Evolutionary conservation across 169 alveolate species (phyloP).

Genomic region (Fabrea salina): DNA sequence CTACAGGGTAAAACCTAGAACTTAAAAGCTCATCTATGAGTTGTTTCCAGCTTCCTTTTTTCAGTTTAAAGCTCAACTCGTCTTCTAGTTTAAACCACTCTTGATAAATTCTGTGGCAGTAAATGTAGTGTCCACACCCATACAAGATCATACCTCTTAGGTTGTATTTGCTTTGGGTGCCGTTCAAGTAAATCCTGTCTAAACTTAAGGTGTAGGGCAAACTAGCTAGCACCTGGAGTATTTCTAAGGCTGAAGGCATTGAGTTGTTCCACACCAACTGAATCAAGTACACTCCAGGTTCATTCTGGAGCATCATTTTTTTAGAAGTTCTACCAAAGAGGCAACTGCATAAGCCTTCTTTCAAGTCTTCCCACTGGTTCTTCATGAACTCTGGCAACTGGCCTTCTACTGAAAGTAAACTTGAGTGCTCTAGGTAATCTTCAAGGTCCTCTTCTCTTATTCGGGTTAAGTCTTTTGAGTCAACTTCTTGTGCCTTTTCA

Average conservation of each 20-base stretch:
- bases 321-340: no score
- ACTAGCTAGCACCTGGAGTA: not conserved
- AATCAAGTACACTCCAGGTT: not conserved
- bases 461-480: not conserved
- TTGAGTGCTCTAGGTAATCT: not conserved
- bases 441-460: not conserved
- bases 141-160: not conserved
- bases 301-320: not conserved
- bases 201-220: not conserved
- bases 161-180: no score
- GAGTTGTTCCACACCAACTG: not conserved
- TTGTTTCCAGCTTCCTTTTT: not conserved
- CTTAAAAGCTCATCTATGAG: not conserved
- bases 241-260: not conserved
- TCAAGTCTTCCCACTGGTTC: not conserved
- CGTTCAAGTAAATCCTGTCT: not conserved
- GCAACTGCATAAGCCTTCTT: no score
- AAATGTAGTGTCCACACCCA: conserved; percentile 22
- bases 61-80: not conserved
- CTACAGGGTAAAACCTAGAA: conserved; percentile 10
- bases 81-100: conserved; percentile 6
- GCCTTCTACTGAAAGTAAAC: not conserved
- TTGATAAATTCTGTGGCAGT: not conserved
- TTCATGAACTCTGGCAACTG: not conserved
- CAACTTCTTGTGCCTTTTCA: not conserved